Evolutionary conservation across 805 yeast species (phyloP).

Genomic region (Kodamaea kaohsiungensis): DNA sequence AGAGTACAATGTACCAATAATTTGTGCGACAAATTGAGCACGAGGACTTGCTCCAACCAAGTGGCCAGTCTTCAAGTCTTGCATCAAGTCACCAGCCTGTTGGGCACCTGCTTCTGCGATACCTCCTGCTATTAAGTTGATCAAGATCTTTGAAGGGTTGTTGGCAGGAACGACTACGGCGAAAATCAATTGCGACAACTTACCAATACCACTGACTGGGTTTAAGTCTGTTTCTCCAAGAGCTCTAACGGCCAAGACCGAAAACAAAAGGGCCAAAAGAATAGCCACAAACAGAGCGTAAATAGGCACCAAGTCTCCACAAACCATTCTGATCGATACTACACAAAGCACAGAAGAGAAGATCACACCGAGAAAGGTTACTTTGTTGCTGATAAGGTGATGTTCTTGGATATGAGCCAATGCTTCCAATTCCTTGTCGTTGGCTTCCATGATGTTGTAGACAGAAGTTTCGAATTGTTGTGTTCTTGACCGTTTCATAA

Average conservation of each 20-base stretch:
- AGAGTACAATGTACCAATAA: constrained; percentile 86
- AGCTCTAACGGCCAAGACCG: constrained; percentile 89
- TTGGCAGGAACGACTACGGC: constrained; percentile 74
- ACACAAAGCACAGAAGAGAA: constrained; percentile 70
- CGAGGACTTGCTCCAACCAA: constrained; percentile 87
- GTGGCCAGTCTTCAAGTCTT: constrained; percentile 93
- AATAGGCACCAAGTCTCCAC: constrained; percentile 70
- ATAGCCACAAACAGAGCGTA: constrained; percentile 71
- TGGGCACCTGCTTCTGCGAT: constrained; percentile 98
- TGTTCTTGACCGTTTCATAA: constrained; percentile 4
- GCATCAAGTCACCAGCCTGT: constrained; percentile 98
- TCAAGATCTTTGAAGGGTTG: constrained; percentile 79
- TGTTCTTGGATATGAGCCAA: constrained; percentile 12
- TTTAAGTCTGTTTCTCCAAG: constrained; percentile 95
- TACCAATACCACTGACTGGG: constrained; percentile 97
- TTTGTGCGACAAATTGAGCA: constrained; percentile 89
- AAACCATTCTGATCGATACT: constrained; percentile 61
- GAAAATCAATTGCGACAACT: constrained; percentile 84
- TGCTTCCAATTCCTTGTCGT: not conserved
- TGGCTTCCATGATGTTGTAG: not conserved
- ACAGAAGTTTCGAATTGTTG: not conserved
- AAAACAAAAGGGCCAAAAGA: constrained; percentile 71
- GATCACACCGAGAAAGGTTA: constrained; percentile 61
- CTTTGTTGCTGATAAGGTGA: constrained; percentile 50
- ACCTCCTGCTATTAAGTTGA: constrained; percentile 92